Base-by-base conservation (phyloP, 306 rosid genomes). In the Vigna reflexopilosa region DNA sequence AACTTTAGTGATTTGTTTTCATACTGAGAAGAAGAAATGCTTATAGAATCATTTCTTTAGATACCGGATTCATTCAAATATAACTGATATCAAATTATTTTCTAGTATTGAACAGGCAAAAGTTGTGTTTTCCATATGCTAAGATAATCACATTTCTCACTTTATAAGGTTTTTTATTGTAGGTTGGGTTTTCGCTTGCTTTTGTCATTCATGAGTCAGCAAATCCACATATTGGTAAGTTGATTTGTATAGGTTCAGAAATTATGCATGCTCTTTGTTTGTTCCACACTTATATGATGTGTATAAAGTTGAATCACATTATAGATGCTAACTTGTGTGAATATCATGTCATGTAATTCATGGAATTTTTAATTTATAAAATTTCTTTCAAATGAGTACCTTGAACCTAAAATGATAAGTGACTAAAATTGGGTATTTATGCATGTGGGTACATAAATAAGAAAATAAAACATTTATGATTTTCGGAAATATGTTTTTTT, bases 121-220 rank as follows among this genome's bases (percentile, higher is more conserved):
- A 73, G 70, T 75, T 67, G 72, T 45, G 44, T 72, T 51, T 54
- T 59, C 64, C 54, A 49, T 78, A 26, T 45, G 52, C 54, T 73
- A 80, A 78, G 75, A 70, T 72, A 36, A 70, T 80, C 45, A 67
- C 47, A 45, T 58, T 22, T 73, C 38, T 34, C 62, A 69, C 51
- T 70, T 55, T 59, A 13, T 42, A 32, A 8, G 66, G 67, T 62
- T 67, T 80, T 66, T 87, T 78, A 86, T 73, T 82, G 75, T 77
- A 95, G 98, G 99, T 91, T 84, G 96, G 99, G 67, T 88, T 81
- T 74, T 88, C 99, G 2, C 99, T 95, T 77, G 99, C 91, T 70
- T 95, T 95, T 87, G 99, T 95, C 80, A 93, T 91, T 83, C 93
- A 93, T 44, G 99, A 95, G 87, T 95, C 99, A 54, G 98, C 99